These are phyloP conservation scores for Cadophora gregata DNA, from an alignment of 2,329 filamentous ascomycete genomes.

Conservation along the genomic window DNA sequence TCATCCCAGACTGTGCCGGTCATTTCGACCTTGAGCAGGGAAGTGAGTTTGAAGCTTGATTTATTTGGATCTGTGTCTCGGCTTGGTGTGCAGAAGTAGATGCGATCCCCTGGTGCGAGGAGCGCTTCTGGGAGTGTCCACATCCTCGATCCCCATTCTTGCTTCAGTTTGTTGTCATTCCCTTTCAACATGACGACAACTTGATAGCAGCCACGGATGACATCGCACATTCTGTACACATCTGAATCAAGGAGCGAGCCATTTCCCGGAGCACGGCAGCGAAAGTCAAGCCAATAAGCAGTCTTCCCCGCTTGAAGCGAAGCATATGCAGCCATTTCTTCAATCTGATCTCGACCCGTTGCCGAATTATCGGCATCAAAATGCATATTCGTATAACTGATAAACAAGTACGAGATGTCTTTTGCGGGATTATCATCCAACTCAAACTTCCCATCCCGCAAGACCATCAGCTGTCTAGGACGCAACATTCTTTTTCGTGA, in stretches of 20 bases:
- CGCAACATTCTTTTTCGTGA: conserved; percentile 16
- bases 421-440: conserved; percentile 15
- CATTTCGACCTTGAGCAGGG: conserved; percentile 20
- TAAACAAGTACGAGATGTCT: conserved; percentile 24
- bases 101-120: conserved; percentile 11
- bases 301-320: conserved; percentile 5
- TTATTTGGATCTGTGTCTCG: background rate
- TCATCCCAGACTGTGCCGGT: conserved; percentile 19
- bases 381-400: conserved; percentile 26
- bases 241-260: conserved; percentile 23
- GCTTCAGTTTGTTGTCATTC: conserved; percentile 9
- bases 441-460: conserved; percentile 20
- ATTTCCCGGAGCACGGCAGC: conserved; percentile 20
- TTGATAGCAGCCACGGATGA: conserved; percentile 29
- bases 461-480: conserved; percentile 20
- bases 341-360: conserved; percentile 13
- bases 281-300: conserved; percentile 30
- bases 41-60: background rate
- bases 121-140: conserved; percentile 28
- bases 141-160: conserved; percentile 28
- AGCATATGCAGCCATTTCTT: conserved; percentile 18
- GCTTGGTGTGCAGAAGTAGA: conserved; percentile 18
- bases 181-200: conserved; percentile 18
- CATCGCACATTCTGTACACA: conserved; percentile 33
- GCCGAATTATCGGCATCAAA: conserved; percentile 23